phyloP scores from a whole-genome alignment of 306 rosid genomes.

The Carpinus fangiana region DNA sequence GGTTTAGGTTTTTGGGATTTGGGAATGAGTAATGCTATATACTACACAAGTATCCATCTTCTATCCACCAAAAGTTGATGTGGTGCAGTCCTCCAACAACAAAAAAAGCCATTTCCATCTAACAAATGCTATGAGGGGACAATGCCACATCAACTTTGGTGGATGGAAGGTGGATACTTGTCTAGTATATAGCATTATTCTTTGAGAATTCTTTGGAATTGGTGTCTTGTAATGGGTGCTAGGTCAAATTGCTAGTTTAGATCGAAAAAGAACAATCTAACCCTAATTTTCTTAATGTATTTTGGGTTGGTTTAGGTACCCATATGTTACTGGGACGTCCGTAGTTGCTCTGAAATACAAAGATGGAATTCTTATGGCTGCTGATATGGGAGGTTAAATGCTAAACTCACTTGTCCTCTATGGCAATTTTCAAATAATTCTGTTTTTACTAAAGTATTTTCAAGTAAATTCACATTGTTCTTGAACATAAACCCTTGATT shows the following conservation, averaged over 20 bases:
- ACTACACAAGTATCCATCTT: too few species aligned
- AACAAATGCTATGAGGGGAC: too few species aligned
- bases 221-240: not conserved
- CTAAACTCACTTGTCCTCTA: not conserved
- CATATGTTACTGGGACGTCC: slow-evolving; percentile 90
- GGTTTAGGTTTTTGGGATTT: slow-evolving; percentile 16
- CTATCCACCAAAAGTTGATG: too few species aligned
- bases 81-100: too few species aligned
- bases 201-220: slow-evolving; percentile 5
- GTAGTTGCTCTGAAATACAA: slow-evolving; percentile 90
- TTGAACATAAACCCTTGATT: not conserved
- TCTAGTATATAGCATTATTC: too few species aligned
- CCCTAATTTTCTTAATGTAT: slow-evolving; percentile 5
- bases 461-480: not conserved
- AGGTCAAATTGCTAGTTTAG: not conserved
- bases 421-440: not conserved
- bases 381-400: slow-evolving; percentile 91
- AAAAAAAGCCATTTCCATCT: too few species aligned
- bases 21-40: not conserved
- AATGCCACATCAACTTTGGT: too few species aligned
- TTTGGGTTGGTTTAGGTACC: slow-evolving; percentile 53
- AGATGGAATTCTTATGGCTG: slow-evolving; percentile 91
- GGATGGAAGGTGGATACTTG: too few species aligned
- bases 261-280: not conserved
- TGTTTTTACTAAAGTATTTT: not conserved